phyloP scores from a whole-genome alignment of 2,329 filamentous ascomycete species.

The Pseudogymnoascus sp. region DNA sequence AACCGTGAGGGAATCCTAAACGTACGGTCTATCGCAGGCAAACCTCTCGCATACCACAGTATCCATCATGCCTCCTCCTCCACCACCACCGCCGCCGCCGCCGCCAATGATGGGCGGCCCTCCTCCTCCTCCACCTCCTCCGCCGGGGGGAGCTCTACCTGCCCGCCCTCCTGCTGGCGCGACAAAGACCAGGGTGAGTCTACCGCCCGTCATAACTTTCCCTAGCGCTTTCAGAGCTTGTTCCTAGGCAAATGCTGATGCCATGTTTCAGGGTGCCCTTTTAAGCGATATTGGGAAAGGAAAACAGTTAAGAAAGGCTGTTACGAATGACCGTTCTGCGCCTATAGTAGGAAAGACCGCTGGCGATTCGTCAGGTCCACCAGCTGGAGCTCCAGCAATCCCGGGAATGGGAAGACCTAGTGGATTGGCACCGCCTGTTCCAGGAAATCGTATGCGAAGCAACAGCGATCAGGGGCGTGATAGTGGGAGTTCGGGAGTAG shows the following conservation, averaged over 20 bases:
- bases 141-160: constrained; percentile 51
- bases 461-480: constrained; percentile 66
- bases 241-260: constrained; percentile 19
- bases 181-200: constrained; percentile 53
- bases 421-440: constrained; percentile 64
- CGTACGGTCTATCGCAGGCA: neutral
- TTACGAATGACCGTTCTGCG: constrained; percentile 87
- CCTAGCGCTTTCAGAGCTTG: constrained; percentile 8
- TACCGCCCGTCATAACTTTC: constrained; percentile 18
- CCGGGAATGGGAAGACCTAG: constrained; percentile 54
- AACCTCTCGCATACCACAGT: neutral
- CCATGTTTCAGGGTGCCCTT: constrained; percentile 62
- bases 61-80: constrained; percentile 41
- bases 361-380: constrained; percentile 48
- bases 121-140: constrained; percentile 60
- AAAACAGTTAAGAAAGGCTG: constrained; percentile 69
- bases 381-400: constrained; percentile 76
- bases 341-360: constrained; percentile 57
- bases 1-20: neutral
- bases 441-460: constrained; percentile 65
- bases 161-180: constrained; percentile 48
- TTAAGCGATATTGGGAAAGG: constrained; percentile 85
- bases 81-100: constrained; percentile 63
- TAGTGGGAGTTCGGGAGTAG: constrained; percentile 36
- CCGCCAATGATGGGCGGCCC: constrained; percentile 43